Base-by-base conservation (phyloP, 805 yeast species). In the Schwanniomyces vanrijiae region DNA sequence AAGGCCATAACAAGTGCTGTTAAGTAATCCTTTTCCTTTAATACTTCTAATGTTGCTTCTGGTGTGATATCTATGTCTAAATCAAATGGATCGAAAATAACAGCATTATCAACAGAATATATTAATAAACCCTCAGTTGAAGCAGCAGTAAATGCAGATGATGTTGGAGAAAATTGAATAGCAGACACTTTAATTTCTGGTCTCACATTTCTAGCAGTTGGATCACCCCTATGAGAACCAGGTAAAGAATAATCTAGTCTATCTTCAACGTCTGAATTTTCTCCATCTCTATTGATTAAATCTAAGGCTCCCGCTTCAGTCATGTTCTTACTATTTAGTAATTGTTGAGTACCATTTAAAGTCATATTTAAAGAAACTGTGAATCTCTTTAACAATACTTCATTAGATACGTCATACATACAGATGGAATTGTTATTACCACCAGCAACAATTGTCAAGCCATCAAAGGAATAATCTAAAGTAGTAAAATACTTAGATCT, bases 381-480 rank as follows among this genome's bases (percentile, higher is more conserved):
- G 64, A 90, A 91, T 62, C 91, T 78, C 59, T 80, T 86, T 54
- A 94, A 71, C 43, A 94, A 69, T 3, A 94, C 98, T 63, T 88
- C 95, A 61, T 90, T 90, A 20, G 85, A 81, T 29, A 92, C 78
- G 65, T 94, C 98, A 67, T 94, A 94, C 48, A 94, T 74, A 66
- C 98, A 92, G 35, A 94, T 85, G 42, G 90, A 86, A 60, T 90
- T 89, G 61, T 91, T 88, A 66, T 88, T 88, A 52, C 99, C 99
- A 25, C 91, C 99, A 9, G 97, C 98, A 42, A 91, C 82, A 34
- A 94, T 73, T 22, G 88, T 82, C 46, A 81, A 72, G 0, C 99
- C 99, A 70, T 94, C 99, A 58, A 90, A 86, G 54, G 95, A 86
- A 68, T 88, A 94, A 48, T 83, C 76, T 24, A 94, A 77, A 1